Percentiles rank a stretch among this genome's conserved stretches.
Conservation (phyloP, 108 stramenopile genomes). For the Cylindrotheca fusiformis region DNA sequence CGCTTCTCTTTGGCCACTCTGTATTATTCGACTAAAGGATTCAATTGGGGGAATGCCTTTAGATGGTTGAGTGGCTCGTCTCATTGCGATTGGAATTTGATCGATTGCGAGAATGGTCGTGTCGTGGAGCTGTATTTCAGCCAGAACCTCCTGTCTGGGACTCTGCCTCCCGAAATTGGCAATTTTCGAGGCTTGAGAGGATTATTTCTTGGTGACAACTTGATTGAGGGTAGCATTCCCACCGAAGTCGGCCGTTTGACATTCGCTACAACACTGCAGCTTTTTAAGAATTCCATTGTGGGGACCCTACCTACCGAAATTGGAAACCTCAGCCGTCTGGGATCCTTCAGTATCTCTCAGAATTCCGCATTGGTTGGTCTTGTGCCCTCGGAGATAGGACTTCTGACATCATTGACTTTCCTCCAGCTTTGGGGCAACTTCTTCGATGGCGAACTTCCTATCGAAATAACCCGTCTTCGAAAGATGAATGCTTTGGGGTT, state of each 20-base stretch:
- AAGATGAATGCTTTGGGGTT: constrained; percentile 10
- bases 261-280: too few relatives aligned
- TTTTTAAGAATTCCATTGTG: too few relatives aligned
- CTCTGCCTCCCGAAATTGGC: too few relatives aligned
- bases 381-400: neutral
- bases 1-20: neutral
- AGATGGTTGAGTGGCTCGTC: neutral
- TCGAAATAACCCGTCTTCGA: constrained; percentile 27
- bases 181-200: too few relatives aligned
- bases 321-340: constrained; percentile 16
- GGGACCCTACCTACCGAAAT: constrained; percentile 56
- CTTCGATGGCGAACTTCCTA: too few relatives aligned
- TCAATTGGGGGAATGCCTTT: neutral
- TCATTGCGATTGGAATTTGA: neutral
- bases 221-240: too few relatives aligned
- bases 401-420: neutral
- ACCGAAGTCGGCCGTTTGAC: too few relatives aligned
- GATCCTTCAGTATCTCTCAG: neutral
- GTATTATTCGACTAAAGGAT: neutral
- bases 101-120: neutral
- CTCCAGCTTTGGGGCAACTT: neutral
- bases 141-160: neutral
- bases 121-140: neutral
- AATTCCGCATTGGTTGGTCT: neutral
- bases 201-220: too few relatives aligned